phyloP scores from a whole-genome alignment of 805 yeast genomes.

The Nakazawaea ambrosiae region DNA sequence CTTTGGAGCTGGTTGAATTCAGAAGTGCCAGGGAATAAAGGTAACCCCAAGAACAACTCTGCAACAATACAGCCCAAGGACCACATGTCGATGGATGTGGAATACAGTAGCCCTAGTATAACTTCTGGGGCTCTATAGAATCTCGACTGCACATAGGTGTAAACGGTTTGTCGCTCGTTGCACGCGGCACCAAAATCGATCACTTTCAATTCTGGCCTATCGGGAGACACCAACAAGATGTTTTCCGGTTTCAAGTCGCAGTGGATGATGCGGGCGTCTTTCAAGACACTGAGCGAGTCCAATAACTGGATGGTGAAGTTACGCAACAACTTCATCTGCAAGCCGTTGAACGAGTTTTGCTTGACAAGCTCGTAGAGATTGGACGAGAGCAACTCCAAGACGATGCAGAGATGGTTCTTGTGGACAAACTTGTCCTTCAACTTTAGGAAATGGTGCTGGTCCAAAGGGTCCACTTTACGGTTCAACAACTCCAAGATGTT shows the following conservation, averaged over 20 bases:
- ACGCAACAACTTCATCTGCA: slow-evolving; percentile 71
- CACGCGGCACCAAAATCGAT: slow-evolving; percentile 97
- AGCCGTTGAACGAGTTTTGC: slow-evolving; percentile 90
- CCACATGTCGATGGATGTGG: slow-evolving; percentile 86
- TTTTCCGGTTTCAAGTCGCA: slow-evolving; percentile 98
- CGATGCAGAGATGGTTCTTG: slow-evolving; percentile 87
- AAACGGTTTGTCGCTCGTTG: slow-evolving; percentile 81
- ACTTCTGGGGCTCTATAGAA: slow-evolving; percentile 96
- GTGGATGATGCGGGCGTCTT: slow-evolving; percentile 80
- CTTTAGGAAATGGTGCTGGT: slow-evolving; percentile 68
- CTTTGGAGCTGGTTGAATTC: slow-evolving; percentile 87
- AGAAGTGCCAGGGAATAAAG: slow-evolving; percentile 90
- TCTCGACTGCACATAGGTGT: slow-evolving; percentile 87
- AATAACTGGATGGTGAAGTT: slow-evolving; percentile 74
- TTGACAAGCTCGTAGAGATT: slow-evolving; percentile 86
- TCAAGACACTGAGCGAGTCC: slow-evolving; percentile 73
- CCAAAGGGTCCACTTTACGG: slow-evolving; percentile 58
- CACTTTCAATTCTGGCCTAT: slow-evolving; percentile 80
- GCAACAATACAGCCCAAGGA: slow-evolving; percentile 55
- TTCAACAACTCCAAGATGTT: slow-evolving; percentile 77
- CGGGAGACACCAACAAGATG: slow-evolving; percentile 71
- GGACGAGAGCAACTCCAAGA: slow-evolving; percentile 81
- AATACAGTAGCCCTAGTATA: slow-evolving; percentile 83
- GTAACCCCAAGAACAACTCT: slow-evolving; percentile 69
- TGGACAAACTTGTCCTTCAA: slow-evolving; percentile 87